A percentile compares a stretch with the other conserved stretches of the same genome.
phyloP scores from a whole-genome alignment of 2,329 filamentous ascomycete genomes.

The Cercospora sojina region DNA sequence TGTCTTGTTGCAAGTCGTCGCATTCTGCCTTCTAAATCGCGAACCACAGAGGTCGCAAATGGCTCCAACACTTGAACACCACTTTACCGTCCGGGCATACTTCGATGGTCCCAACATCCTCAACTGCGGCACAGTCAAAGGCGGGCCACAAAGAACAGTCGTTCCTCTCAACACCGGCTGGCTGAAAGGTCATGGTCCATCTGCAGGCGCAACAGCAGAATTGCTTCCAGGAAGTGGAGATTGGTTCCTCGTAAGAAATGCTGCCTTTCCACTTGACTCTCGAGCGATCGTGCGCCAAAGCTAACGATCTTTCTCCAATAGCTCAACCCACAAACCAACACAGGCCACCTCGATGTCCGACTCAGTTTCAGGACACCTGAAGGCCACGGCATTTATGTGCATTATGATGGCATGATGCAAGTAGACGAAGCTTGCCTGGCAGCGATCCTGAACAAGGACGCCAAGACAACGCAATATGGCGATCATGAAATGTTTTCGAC shows the following conservation, averaged over 20 bases:
- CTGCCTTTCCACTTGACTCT: too few relatives aligned
- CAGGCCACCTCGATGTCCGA: conserved; percentile 11
- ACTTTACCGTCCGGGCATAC: conserved; percentile 13
- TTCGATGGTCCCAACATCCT: conserved; percentile 14
- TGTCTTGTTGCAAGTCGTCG: too few relatives aligned
- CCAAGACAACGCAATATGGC: conserved; percentile 12
- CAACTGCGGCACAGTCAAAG: conserved; percentile 4
- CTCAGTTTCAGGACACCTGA: conserved; percentile 7
- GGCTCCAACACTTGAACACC: conserved; percentile 7
- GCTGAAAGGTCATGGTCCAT: background rate
- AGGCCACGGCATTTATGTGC: conserved; percentile 5
- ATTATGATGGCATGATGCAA: conserved; percentile 13
- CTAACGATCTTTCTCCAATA: background rate
- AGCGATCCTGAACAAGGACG: conserved; percentile 1
- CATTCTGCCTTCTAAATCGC: too few relatives aligned
- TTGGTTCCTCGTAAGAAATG: conserved; percentile 5
- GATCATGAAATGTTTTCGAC: conserved; percentile 14
- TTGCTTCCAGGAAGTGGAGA: conserved; percentile 11
- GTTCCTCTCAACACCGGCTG: conserved; percentile 8
- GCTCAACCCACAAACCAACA: conserved; percentile 9
- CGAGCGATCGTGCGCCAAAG: too few relatives aligned
- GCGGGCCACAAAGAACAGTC: conserved; percentile 5
- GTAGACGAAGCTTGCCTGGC: conserved; percentile 6
- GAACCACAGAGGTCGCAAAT: too few relatives aligned
- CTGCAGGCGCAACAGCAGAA: background rate